These are phyloP conservation scores for Leishmania braziliensis DNA, from an alignment of 208 protist species.

Conservation along the genomic window DNA sequence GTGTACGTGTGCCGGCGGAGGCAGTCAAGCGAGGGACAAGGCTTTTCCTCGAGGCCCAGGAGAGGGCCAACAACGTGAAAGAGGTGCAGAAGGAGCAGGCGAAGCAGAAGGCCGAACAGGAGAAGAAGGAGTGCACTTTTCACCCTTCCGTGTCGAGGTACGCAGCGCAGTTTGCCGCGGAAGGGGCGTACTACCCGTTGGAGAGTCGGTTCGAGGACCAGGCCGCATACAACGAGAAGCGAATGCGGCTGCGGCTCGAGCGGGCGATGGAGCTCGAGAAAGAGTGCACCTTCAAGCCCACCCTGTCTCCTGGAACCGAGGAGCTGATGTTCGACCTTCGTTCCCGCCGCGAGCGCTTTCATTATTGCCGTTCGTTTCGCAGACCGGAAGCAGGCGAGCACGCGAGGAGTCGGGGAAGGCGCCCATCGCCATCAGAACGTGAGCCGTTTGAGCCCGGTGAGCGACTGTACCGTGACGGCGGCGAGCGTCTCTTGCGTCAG, in stretches of 20 bases:
- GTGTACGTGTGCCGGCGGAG: slow-evolving; percentile 30
- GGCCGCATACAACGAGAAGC: slow-evolving; percentile 34
- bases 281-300: slow-evolving; percentile 65
- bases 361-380: not conserved
- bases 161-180: slow-evolving; percentile 32
- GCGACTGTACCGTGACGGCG: slow-evolving; percentile 81
- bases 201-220: slow-evolving; percentile 39
- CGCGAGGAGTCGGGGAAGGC: not conserved
- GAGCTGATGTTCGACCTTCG: slow-evolving; percentile 38
- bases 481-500: slow-evolving; percentile 68
- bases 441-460: slow-evolving; percentile 65
- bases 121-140: slow-evolving; percentile 59
- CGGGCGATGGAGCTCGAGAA: slow-evolving; percentile 34
- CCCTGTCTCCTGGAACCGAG: slow-evolving; percentile 39
- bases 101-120: slow-evolving; percentile 20
- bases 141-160: slow-evolving; percentile 59
- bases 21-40: slow-evolving; percentile 55
- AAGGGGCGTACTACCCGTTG: slow-evolving; percentile 32
- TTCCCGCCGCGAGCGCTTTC: slow-evolving; percentile 11
- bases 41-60: slow-evolving; percentile 48
- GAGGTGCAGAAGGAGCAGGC: slow-evolving; percentile 28
- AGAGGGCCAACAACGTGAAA: slow-evolving; percentile 20
- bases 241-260: slow-evolving; percentile 39
- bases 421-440: not conserved
- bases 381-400: not conserved